Evolutionary conservation across 2,329 filamentous ascomycete species (phyloP).

Genomic region (Pezicula neosporulosa): DNA sequence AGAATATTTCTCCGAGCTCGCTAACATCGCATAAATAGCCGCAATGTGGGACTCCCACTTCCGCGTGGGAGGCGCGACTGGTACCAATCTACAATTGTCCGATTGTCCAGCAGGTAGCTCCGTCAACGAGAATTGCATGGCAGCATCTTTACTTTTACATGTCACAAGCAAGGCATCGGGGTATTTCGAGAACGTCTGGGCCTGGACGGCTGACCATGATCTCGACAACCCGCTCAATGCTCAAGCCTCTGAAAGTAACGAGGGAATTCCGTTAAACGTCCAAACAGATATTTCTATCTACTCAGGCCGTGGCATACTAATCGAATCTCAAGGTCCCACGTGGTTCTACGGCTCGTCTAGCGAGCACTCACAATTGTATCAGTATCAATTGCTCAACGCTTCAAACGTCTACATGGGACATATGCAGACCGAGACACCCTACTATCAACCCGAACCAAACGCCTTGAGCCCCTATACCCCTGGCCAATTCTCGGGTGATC

Average conservation of each 20-base stretch:
- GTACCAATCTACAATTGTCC: constrained; percentile 26
- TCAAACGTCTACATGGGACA: constrained; percentile 42
- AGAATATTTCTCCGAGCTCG: constrained; percentile 5
- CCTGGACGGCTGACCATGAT: constrained; percentile 20
- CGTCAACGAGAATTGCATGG: constrained; percentile 19
- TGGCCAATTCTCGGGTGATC: neutral
- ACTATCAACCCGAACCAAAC: constrained; percentile 40
- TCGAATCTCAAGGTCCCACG: constrained; percentile 67
- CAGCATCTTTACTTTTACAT: constrained; percentile 16
- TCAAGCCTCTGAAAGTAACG: too few relatives aligned
- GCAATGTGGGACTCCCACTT: constrained; percentile 27
- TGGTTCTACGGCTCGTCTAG: constrained; percentile 74
- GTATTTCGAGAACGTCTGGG: constrained; percentile 20
- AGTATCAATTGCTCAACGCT: constrained; percentile 55
- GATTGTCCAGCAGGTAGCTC: constrained; percentile 23
- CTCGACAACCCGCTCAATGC: constrained; percentile 12
- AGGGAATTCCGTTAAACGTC: too few relatives aligned
- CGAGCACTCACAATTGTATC: constrained; percentile 65
- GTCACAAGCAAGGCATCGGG: constrained; percentile 9
- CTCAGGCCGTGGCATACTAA: constrained; percentile 32
- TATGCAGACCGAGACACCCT: constrained; percentile 41
- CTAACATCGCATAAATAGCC: too few relatives aligned
- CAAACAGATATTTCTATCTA: too few relatives aligned
- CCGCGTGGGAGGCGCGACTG: constrained; percentile 33
- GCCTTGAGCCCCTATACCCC: constrained; percentile 34